Percentiles rank a stretch among this genome's conserved stretches.
Conservation (phyloP, 2,329 filamentous ascomycete genomes). For the Achaetomium macrosporum region DNA sequence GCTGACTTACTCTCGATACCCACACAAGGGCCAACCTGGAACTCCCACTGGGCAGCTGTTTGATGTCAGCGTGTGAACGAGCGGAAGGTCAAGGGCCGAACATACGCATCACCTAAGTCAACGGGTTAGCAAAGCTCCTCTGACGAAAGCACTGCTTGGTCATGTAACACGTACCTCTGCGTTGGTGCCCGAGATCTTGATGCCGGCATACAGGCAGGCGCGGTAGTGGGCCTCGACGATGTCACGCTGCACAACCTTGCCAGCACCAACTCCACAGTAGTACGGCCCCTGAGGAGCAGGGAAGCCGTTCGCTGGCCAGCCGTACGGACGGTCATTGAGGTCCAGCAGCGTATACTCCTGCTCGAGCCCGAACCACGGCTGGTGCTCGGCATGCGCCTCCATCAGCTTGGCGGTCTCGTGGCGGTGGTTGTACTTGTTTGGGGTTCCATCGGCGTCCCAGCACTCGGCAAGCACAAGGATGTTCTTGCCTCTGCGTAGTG, state of each 20-base stretch:
- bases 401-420: conserved; percentile 87
- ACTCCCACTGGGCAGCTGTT: conserved; percentile 79
- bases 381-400: conserved; percentile 73
- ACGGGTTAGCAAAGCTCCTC: background rate
- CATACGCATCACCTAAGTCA: conserved; percentile 38
- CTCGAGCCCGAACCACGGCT: conserved; percentile 90
- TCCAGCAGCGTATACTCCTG: conserved; percentile 97
- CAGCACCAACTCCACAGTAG: conserved; percentile 96
- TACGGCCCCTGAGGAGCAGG: conserved; percentile 80
- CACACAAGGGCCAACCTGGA: conserved; percentile 85
- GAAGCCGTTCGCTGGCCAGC: conserved; percentile 73
- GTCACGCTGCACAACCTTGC: conserved; percentile 96
- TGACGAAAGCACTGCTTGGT: background rate
- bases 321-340: conserved; percentile 78
- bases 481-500: conserved; percentile 47
- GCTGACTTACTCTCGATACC: conserved; percentile 69
- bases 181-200: conserved; percentile 97
- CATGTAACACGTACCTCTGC: conserved; percentile 77
- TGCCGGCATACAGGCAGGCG: conserved; percentile 72
- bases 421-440: conserved; percentile 98
- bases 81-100: background rate
- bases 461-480: conserved; percentile 72
- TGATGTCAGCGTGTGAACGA: background rate
- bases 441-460: conserved; percentile 71
- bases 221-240: conserved; percentile 83